Base-by-base conservation (phyloP, 140 eudicot genomes). In the Senecio squalidus region DNA sequence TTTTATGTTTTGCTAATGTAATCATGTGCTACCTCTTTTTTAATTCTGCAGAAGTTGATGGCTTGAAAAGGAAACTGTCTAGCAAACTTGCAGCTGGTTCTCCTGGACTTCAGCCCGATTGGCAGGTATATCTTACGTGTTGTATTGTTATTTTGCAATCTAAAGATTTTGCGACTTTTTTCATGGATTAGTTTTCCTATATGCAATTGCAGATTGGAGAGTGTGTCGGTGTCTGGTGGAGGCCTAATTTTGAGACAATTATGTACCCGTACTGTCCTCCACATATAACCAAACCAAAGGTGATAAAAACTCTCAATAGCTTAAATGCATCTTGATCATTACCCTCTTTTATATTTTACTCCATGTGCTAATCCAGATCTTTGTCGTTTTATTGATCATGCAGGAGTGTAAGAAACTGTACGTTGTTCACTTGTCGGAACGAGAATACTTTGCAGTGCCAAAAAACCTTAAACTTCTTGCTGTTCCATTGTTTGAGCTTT, bases 181-280 rank as follows among this genome's bases (percentile, higher is more conserved):
- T 24, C 1, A 31, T 31, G 39, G 49, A 43, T 9, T 16, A 14
- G 58, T 38, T 51, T 4, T 40, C 11, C 33, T 49, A 21, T 16
- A n/a, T 10, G 20, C 43, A 25, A 39, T 45, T 62, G 69, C 85
- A 89, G 93, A 73, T 89, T 51, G 97, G 95, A n/a, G 97, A 89
- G 73, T 89, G 97, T 58, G 97, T 80, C 9, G 97, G 84, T 48
- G 50, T 58, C 9, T 89, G 97, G 89, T 89, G 95, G 93, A 80
- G 95, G 62, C 95, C 97, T 33, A 89, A 85, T 34, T 82, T 89
- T 59, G 93, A 89, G 53, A 77, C 82, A 7, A 64, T 68, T 28
- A 73, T 89, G 88, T 89, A 89, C 45, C 95, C 93, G 4, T 85
- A 89, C 51, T 85, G 89, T 68, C 97, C 97, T 67, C 93, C 95